phyloP scores from a whole-genome alignment of 148 eudicot genomes.

The Mesembryanthemum crystallinum region DNA sequence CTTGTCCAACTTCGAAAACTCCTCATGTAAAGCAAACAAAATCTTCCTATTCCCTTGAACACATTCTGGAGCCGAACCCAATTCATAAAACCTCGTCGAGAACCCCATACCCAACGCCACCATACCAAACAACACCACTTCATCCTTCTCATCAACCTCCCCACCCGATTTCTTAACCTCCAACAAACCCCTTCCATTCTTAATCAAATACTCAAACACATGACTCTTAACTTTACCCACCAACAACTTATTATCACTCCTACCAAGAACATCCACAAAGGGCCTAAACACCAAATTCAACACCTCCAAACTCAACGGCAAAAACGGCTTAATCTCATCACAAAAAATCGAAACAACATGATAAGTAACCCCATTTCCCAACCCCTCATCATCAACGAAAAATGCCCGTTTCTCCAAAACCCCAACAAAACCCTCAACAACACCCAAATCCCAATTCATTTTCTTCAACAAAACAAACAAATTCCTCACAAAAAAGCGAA shows the following conservation, averaged over 20 bases:
- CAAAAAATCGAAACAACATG: slow-evolving; percentile 69
- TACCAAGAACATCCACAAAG: slow-evolving; percentile 44
- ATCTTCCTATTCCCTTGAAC: slow-evolving; percentile 88
- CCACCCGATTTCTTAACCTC: slow-evolving; percentile 39
- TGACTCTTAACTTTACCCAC: slow-evolving; percentile 58
- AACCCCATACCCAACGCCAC: slow-evolving; percentile 59
- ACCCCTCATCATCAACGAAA: slow-evolving; percentile 40
- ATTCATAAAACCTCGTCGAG: slow-evolving; percentile 46
- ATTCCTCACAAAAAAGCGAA: slow-evolving; percentile 54
- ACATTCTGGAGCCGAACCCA: slow-evolving; percentile 61
- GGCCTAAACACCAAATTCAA: slow-evolving; percentile 55
- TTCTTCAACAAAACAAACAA: slow-evolving; percentile 52
- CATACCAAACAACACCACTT: slow-evolving; percentile 44
- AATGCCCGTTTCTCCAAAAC: slow-evolving; percentile 49
- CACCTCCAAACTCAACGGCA: slow-evolving; percentile 56
- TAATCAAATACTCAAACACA: slow-evolving; percentile 60
- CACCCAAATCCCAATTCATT: slow-evolving; percentile 54
- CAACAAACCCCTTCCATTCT: slow-evolving; percentile 52
- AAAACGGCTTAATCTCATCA: slow-evolving; percentile 61
- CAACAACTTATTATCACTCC: slow-evolving; percentile 59
- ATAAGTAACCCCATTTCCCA: slow-evolving; percentile 77
- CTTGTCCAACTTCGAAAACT: slow-evolving; percentile 84
- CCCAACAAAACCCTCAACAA: slow-evolving; percentile 35
- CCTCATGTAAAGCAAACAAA: slow-evolving; percentile 57
- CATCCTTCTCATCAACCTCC: slow-evolving; percentile 36